These are phyloP conservation scores for Fusarium continuum DNA, from an alignment of 2,329 filamentous ascomycete species.

Conservation along the genomic window DNA sequence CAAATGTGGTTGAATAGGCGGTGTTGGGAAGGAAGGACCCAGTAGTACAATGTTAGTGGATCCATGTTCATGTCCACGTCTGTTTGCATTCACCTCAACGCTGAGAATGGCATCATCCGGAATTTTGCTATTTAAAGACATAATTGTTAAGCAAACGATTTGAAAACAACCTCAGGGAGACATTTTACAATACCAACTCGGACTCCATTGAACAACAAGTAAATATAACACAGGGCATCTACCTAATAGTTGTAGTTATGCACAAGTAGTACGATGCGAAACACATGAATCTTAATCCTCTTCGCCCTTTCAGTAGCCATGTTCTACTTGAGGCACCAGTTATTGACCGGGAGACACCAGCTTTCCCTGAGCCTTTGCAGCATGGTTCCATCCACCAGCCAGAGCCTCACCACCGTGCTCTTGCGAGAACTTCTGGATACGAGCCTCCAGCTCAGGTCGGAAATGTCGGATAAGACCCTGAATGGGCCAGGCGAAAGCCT, in stretches of 20 bases:
- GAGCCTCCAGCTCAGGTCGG: conserved; percentile 91
- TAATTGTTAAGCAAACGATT: neutral
- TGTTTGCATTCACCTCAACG: neutral
- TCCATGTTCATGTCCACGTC: conserved; percentile 2
- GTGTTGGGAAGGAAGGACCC: conserved; percentile 29
- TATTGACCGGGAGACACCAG: conserved; percentile 92
- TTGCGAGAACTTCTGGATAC: conserved; percentile 82
- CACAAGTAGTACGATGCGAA: conserved; percentile 38
- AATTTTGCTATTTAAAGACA: too few relatives aligned
- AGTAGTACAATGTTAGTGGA: conserved; percentile 17
- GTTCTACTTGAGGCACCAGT: conserved; percentile 41
- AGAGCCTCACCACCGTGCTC: conserved; percentile 77
- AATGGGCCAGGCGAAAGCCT: conserved; percentile 98
- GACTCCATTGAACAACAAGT: conserved; percentile 40
- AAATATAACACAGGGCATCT: conserved; percentile 46
- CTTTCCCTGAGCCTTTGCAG: conserved; percentile 79
- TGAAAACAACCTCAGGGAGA: neutral
- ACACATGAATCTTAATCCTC: conserved; percentile 37
- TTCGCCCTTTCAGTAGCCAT: conserved; percentile 18
- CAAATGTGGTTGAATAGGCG: conserved; percentile 34
- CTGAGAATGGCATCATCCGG: neutral
- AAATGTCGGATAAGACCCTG: conserved; percentile 99
- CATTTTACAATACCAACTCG: conserved; percentile 2
- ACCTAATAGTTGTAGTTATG: conserved; percentile 42
- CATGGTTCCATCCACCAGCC: conserved; percentile 87